Evolutionary conservation across 1,284 basidiomycete genomes (phyloP), one percentile per base, ranked within the genome.

Genomic region (Melampsora medusae): DNA sequence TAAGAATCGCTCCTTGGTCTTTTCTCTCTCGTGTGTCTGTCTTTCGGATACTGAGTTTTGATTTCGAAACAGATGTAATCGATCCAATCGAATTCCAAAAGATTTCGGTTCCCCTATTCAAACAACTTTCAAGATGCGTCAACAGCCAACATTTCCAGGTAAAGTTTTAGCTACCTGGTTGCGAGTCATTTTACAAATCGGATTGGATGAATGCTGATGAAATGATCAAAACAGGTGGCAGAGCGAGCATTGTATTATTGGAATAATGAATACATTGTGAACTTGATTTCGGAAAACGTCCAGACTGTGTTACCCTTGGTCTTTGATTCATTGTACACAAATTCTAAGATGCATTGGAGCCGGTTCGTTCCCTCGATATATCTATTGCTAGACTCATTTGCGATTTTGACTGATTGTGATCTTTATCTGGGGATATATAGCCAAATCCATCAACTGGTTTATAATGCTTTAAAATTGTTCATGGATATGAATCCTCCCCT

Each of bases 221-320:
- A 14, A 5, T 64, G 33, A 17, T 31, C 53, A 17, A 16, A 19
- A 22, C 80, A 86, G 84, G 94, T 97, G 28, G 94, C 94, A 17
- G 94, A 97, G 84, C 88, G 94, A 50, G 93, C 94, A 4, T 84
- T 97, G 77, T 87, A 96, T 80, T 97, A 96, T 84, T 97, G 94
- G 94, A 97, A 99, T 85, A 99, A 99, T 85, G 97, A 99, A 85
- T 99, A 99, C 85, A 95, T 99, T 80, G 93, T 99, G 81, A 99
- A 97, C 84, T 88, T 99, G 69, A 99, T 99, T 91, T 93, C 93
- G 83, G 94, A 98, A 82, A 98, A 99, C 82, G 88, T 99, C 79
- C 85, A 89, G 22, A 85, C 90, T 77, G 90, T 99, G 78, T 86
- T 99, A 61, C 97, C 97, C 1, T 92, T 99, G 81, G 95, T 99